Percentiles rank a stretch among this genome's conserved stretches.
Evolutionary conservation across 108 stramenopile species (phyloP).

Genomic region (Bacterosira constricta): DNA sequence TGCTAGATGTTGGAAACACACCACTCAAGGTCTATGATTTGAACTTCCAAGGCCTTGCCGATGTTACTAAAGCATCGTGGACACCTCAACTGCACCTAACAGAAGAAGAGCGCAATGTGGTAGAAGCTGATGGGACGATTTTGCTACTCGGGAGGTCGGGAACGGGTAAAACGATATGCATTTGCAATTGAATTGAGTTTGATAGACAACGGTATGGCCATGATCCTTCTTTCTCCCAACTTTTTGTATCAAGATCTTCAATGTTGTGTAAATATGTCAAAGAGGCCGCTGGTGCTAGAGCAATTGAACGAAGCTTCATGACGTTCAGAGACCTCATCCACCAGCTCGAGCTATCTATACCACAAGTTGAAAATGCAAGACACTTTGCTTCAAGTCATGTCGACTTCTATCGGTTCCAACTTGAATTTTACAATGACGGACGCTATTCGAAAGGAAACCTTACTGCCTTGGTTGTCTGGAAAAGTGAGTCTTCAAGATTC

Average conservation of each 20-base stretch:
- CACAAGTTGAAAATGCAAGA: background rate
- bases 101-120: constrained; percentile 49
- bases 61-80: constrained; percentile 36
- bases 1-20: constrained; percentile 49
- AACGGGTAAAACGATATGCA: constrained; percentile 64
- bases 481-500: too few relatives aligned
- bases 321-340: constrained; percentile 38
- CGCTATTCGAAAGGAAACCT: constrained; percentile 3
- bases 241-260: constrained; percentile 56
- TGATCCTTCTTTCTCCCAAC: constrained; percentile 29
- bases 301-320: constrained; percentile 11
- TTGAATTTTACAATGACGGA: constrained; percentile 20
- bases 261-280: constrained; percentile 49
- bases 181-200: constrained; percentile 54
- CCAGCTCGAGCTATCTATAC: constrained; percentile 23
- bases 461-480: constrained; percentile 57
- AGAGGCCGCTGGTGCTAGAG: constrained; percentile 15
- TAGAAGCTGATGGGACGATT: constrained; percentile 54
- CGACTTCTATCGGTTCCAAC: constrained; percentile 48
- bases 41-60: constrained; percentile 17
- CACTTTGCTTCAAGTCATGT: too few relatives aligned
- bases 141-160: constrained; percentile 57
- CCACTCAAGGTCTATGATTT: constrained; percentile 59
- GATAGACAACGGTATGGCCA: constrained; percentile 33
- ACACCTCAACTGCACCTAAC: constrained; percentile 53